Percentiles rank a stretch among this genome's conserved stretches.
Conservation (phyloP, 305 asterid species). For the Rubia tinctorum region DNA sequence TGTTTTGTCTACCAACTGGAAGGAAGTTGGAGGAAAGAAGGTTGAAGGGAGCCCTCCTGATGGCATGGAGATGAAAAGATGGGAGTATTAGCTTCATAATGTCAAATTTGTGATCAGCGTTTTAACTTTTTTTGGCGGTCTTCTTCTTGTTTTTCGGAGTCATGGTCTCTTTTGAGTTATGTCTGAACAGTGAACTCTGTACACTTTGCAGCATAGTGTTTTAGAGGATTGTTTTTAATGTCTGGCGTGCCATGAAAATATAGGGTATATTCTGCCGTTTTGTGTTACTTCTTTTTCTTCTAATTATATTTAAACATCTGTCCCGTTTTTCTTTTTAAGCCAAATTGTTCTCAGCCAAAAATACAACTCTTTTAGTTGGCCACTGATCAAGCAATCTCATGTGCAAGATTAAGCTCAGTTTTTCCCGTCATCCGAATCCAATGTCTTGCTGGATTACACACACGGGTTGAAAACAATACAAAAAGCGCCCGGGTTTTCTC, state of each 20-base stretch:
- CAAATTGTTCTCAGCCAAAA: neutral
- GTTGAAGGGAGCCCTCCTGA: slow-evolving; percentile 93
- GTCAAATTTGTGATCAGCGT: neutral
- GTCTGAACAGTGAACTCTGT: neutral
- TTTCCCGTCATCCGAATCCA: too few relatives aligned
- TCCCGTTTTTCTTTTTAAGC: neutral
- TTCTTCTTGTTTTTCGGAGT: too few relatives aligned
- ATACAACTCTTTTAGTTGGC: too few relatives aligned
- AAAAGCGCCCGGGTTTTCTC: too few relatives aligned
- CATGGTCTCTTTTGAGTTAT: too few relatives aligned
- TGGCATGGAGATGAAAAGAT: slow-evolving; percentile 95
- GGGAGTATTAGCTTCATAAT: slow-evolving; percentile 41
- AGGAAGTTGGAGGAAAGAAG: slow-evolving; percentile 85
- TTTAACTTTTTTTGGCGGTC: neutral
- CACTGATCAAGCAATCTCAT: too few relatives aligned
- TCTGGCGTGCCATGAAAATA: neutral
- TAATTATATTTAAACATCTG: neutral
- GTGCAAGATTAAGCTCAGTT: too few relatives aligned
- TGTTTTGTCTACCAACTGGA: slow-evolving; percentile 92
- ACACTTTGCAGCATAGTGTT: neutral
- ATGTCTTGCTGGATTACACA: too few relatives aligned
- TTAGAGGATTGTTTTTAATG: neutral
- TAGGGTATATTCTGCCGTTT: neutral
- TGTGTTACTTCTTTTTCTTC: neutral
- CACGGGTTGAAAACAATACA: too few relatives aligned